phyloP scores from a whole-genome alignment of 2,329 filamentous ascomycete species.

The Fusarium sororula region DNA sequence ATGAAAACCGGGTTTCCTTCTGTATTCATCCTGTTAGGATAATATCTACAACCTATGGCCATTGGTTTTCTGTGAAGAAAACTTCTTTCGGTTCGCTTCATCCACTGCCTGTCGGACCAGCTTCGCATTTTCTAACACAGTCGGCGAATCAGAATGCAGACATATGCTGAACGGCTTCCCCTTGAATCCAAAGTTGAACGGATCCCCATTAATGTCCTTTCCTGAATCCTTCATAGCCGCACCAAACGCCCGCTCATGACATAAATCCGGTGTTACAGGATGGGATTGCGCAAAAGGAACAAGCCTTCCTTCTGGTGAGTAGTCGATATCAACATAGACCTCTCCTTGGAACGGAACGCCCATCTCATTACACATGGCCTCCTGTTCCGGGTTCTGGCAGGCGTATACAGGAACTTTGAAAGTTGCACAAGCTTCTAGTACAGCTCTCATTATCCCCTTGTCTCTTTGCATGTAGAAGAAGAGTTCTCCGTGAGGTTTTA shows the following conservation, averaged over 20 bases:
- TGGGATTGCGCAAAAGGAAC: background rate
- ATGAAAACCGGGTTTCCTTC: accelerated
- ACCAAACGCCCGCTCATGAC: background rate
- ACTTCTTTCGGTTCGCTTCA: background rate
- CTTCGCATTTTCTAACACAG: background rate
- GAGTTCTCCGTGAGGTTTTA: slow-evolving; percentile 70
- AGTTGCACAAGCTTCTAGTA: slow-evolving; percentile 39
- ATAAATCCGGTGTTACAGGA: background rate
- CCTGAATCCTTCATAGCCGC: background rate
- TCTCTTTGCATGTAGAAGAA: slow-evolving; percentile 53
- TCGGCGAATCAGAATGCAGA: background rate
- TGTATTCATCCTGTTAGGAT: background rate
- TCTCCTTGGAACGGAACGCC: background rate
- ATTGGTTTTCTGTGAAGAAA: background rate
- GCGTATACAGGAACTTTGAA: slow-evolving; percentile 46
- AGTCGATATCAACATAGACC: background rate
- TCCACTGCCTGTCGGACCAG: background rate
- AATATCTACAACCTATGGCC: background rate
- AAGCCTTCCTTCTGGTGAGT: background rate
- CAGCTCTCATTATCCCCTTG: slow-evolving; percentile 39
- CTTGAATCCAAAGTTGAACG: background rate
- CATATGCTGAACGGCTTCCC: background rate
- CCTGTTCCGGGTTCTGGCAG: slow-evolving; percentile 1
- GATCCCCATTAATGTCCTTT: background rate
- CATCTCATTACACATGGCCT: background rate